Conservation (phyloP, 495 filamentous ascomycete genomes). For the Cetradonia linearis region DNA sequence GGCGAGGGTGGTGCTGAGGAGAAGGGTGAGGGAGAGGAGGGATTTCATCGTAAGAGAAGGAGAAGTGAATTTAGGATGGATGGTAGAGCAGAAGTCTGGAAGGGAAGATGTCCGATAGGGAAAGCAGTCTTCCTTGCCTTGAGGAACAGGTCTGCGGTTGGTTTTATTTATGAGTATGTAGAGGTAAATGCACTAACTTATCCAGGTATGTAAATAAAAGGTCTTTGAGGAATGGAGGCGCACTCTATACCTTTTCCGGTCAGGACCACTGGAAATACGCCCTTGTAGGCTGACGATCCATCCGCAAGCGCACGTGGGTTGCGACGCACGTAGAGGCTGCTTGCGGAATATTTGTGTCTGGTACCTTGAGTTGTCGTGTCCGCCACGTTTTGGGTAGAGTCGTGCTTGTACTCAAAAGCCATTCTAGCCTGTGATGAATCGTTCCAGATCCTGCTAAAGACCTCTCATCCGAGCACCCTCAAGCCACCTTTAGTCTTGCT, state of each 20-base stretch:
- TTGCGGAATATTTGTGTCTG: not conserved
- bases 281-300: not conserved
- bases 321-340: not conserved
- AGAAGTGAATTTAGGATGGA: too few relatives aligned
- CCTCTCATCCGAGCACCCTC: slow-evolving; percentile 59
- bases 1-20: not conserved
- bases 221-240: not conserved
- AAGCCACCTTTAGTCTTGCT: slow-evolving; percentile 72
- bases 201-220: not conserved
- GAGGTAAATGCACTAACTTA: not conserved
- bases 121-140: not conserved
- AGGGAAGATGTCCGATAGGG: not conserved
- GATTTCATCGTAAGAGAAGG: not conserved
- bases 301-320: not conserved
- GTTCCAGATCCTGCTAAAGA: not conserved
- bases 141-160: not conserved
- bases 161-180: not conserved
- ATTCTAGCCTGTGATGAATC: not conserved
- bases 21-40: not conserved
- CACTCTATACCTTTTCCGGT: not conserved
- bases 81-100: too few relatives aligned
- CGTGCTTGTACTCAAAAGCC: not conserved
- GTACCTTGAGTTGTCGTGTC: not conserved
- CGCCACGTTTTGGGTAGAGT: not conserved
- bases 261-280: too few relatives aligned